phyloP scores from a whole-genome alignment of 2,329 filamentous ascomycete species.

The Cercospora sesami region DNA sequence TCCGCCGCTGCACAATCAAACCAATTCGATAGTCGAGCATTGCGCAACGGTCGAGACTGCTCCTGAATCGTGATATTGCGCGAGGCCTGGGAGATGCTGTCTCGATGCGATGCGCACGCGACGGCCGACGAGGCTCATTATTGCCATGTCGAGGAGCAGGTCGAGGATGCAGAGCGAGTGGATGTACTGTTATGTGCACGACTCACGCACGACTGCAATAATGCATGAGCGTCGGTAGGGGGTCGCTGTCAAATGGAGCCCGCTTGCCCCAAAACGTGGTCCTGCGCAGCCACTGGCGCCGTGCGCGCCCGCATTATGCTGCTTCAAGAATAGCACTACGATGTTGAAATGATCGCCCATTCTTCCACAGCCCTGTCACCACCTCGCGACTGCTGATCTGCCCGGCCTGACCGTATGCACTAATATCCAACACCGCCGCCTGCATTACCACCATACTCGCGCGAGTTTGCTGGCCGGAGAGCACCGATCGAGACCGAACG shows the following conservation, averaged over 20 bases:
- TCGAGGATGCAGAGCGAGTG: neutral
- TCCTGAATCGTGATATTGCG: neutral
- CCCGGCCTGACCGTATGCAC: neutral
- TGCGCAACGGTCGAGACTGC: neutral
- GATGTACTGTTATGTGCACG: neutral
- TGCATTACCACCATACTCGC: neutral
- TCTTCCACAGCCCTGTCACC: neutral
- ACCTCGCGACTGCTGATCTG: neutral
- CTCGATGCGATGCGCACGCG: neutral
- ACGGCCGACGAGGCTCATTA: neutral
- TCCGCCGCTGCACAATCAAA: neutral
- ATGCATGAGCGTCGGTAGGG: neutral
- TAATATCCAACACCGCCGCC: neutral
- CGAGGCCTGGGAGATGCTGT: neutral
- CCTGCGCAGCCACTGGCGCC: neutral
- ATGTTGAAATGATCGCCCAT: constrained; percentile 1
- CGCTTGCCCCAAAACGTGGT: neutral
- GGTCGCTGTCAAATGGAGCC: neutral
- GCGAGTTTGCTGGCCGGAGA: neutral
- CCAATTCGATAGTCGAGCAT: neutral
- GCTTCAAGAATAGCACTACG: constrained; percentile 8
- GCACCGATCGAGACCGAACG: neutral
- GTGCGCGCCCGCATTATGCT: constrained; percentile 2
- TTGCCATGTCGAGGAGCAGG: neutral
- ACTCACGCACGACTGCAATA: neutral